These are phyloP conservation scores for Saturnispora kantuleensis DNA, from an alignment of 805 yeast genomes.

Conservation along the genomic window DNA sequence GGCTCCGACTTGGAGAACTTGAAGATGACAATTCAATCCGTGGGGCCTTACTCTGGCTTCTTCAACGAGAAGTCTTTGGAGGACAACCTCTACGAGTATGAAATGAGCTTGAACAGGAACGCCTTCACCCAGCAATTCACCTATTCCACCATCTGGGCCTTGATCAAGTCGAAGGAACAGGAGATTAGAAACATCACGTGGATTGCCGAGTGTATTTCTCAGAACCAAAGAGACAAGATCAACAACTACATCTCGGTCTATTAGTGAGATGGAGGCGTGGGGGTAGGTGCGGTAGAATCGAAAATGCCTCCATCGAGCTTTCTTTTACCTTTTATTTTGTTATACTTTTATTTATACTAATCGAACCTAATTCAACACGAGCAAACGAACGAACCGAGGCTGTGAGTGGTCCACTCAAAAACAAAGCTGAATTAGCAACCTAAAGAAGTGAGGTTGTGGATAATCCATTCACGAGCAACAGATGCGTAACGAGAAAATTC, in stretches of 20 bases:
- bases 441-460: no score
- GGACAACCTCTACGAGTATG: constrained; percentile 87
- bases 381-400: no score
- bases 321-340: no score
- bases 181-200: constrained; percentile 97
- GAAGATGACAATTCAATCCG: constrained; percentile 49
- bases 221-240: constrained; percentile 91
- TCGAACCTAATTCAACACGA: no score
- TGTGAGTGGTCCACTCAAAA: no score
- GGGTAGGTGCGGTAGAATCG: no score
- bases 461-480: no score
- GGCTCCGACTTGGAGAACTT: constrained; percentile 84
- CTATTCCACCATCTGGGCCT: constrained; percentile 85
- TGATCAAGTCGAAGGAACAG: constrained; percentile 93
- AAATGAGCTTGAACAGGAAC: constrained; percentile 84
- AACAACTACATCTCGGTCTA: constrained; percentile 84
- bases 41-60: constrained; percentile 57
- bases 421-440: no score
- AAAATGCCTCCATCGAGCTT: no score
- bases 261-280: constrained; percentile 25
- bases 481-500: no score
- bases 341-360: no score
- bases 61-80: constrained; percentile 60
- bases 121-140: constrained; percentile 97
- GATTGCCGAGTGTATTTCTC: constrained; percentile 99